Percentiles rank a stretch among this genome's conserved stretches.
phyloP scores from a whole-genome alignment of 2,329 filamentous ascomycete genomes.

The Cephalotrichum gorgonifer region DNA sequence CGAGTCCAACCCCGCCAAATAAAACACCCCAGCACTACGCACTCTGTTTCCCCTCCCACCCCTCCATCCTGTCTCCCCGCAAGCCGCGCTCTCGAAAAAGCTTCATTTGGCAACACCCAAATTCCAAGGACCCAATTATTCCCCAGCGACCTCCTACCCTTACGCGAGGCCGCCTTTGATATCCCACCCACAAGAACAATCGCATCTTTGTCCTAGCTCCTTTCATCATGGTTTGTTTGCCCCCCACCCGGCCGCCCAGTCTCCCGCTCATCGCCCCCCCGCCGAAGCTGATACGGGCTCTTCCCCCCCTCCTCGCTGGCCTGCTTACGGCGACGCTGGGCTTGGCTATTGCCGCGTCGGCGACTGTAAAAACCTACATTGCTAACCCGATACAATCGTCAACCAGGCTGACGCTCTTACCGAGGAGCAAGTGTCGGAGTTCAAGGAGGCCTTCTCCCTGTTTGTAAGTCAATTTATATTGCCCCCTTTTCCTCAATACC shows the following conservation, averaged over 20 bases:
- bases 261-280: neutral
- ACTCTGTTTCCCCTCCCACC: neutral
- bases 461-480: slow-evolving; percentile 60
- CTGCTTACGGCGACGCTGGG: neutral
- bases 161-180: neutral
- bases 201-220: neutral
- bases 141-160: neutral
- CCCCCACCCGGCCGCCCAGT: neutral
- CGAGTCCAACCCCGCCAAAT: slow-evolving; percentile 6
- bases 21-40: slow-evolving; percentile 3
- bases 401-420: slow-evolving; percentile 90
- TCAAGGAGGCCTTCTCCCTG: slow-evolving; percentile 99
- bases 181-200: neutral
- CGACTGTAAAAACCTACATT: neutral
- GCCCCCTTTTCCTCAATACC: slow-evolving; percentile 13
- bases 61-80: slow-evolving; percentile 4
- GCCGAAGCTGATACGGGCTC: neutral
- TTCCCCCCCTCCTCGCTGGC: neutral
- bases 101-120: neutral
- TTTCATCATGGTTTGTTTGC: neutral
- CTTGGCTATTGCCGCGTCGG: neutral
- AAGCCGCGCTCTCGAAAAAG: slow-evolving; percentile 3
- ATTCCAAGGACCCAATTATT: neutral
- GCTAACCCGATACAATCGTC: slow-evolving; percentile 1
- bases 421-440: slow-evolving; percentile 99